These are phyloP conservation scores for Vanrija sp. DNA, from an alignment of 1,284 basidiomycete genomes.

Conservation along the genomic window DNA sequence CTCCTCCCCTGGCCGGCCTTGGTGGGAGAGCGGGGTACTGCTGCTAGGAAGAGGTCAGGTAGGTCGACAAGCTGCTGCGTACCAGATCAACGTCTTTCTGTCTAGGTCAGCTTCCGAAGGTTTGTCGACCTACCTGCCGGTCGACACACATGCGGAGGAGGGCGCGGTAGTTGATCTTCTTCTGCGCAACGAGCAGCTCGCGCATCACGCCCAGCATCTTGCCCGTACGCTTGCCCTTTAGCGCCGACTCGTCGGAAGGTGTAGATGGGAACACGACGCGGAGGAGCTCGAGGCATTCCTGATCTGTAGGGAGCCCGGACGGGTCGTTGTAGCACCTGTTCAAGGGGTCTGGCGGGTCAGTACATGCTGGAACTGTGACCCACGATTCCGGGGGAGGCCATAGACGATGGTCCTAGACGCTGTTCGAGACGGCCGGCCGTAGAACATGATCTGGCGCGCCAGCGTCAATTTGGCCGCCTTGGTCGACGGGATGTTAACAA, in stretches of 20 bases:
- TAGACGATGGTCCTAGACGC: constrained; percentile 14
- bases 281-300: constrained; percentile 5
- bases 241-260: not conserved
- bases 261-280: constrained; percentile 7
- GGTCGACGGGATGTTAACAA: not conserved
- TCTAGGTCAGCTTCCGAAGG: not conserved
- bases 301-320: constrained; percentile 23
- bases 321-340: constrained; percentile 11
- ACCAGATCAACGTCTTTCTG: constrained; percentile 15
- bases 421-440: constrained; percentile 31
- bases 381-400: constrained; percentile 42
- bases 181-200: constrained; percentile 27
- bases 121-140: constrained; percentile 7
- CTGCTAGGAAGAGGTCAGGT: not conserved
- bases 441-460: constrained; percentile 34
- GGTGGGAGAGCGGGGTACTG: not conserved
- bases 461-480: constrained; percentile 3
- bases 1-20: not conserved
- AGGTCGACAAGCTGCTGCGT: not conserved
- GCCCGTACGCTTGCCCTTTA: constrained; percentile 4
- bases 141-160: constrained; percentile 13
- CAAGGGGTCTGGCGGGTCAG: constrained; percentile 34
- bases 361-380: not conserved
- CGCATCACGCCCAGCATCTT: constrained; percentile 22
- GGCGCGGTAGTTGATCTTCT: constrained; percentile 13